Base-by-base conservation (phyloP, 23 red algal genomes). In the Pyropia haitanensis region DNA sequence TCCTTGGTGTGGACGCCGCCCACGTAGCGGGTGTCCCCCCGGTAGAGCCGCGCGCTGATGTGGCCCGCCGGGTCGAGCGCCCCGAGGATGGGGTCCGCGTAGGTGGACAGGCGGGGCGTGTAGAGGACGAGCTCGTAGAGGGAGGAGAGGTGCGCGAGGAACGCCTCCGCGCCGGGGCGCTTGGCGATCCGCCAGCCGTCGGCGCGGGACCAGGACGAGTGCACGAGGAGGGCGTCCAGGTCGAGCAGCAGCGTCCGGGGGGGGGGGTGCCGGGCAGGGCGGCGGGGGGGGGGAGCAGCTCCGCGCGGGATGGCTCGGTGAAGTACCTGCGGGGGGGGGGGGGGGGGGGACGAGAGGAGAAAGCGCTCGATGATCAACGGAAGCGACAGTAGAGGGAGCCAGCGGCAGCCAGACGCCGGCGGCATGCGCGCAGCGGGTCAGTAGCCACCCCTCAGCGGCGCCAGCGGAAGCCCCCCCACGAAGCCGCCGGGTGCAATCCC, bases 61-160 rank as follows among this genome's bases (percentile, higher is more conserved):
- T 96, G 86, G 18, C 71, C 72, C 26, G 87, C 79, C 25, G 83
- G 83, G 64, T 96, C 92, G n/a, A 96, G 60, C 59, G 51, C 58
- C 50, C 81, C 73, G 21, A 96, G 72, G 57, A 96, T 96, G 14
- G 92, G 92, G 30, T 96, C 92, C 13, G 85, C 92, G 74, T 90
- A 96, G 24, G 68, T 57, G 56, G 73, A 48, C 28, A 87, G 69
- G 21, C 60, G 64, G 25, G 54, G 71, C 14, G 84, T 96, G 60
- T 87, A 96, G 3, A 96, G 65, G 18, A 96, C 85, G 2, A 96
- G 56, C 64, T 96, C 92, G 56, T 96, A 96, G 33, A 96, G 86
- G 17, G 60, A 60, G 16, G 92, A 79, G 67, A 96, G 74, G 51
- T 96, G 90, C 14, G 92, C 92, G 48, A 96, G 71, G 60, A 96